phyloP scores from a whole-genome alignment of 2,329 filamentous ascomycete species.

The Allantophomopsis cytisporea region DNA sequence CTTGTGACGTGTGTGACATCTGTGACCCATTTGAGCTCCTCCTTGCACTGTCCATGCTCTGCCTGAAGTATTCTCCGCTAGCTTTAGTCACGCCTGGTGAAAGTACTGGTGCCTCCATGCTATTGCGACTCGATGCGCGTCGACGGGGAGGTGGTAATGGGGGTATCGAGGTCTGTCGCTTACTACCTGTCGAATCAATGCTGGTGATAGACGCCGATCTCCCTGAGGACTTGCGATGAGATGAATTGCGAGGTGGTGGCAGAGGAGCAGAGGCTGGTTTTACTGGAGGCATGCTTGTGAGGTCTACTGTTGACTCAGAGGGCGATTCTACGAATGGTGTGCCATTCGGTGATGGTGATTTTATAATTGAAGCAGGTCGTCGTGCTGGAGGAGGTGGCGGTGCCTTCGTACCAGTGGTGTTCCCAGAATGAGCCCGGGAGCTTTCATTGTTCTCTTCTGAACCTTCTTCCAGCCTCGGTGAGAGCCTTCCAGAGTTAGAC shows the following conservation, averaged over 20 bases:
- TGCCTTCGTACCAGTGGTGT: constrained; percentile 4
- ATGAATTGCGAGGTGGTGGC: constrained; percentile 22
- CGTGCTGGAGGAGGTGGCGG: constrained; percentile 20
- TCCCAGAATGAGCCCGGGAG: constrained; percentile 6
- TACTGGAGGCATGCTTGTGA: neutral
- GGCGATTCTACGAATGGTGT: constrained; percentile 5
- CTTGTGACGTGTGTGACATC: constrained; percentile 3
- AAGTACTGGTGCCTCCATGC: constrained; percentile 11
- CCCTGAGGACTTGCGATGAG: constrained; percentile 1
- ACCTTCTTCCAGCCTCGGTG: constrained; percentile 14
- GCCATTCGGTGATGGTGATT: constrained; percentile 6
- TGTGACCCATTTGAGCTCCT: constrained; percentile 11
- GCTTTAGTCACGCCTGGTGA: constrained; percentile 6
- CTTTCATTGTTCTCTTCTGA: constrained; percentile 2
- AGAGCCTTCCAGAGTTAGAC: constrained; percentile 10
- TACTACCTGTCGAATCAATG: constrained; percentile 8
- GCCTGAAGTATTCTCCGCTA: constrained; percentile 12
- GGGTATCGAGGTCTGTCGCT: constrained; percentile 12
- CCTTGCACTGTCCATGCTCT: constrained; percentile 10
- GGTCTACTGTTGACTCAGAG: constrained; percentile 13
- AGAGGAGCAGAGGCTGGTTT: constrained; percentile 20
- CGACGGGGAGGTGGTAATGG: constrained; percentile 26
- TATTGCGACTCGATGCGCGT: constrained; percentile 22
- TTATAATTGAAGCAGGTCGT: constrained; percentile 11
- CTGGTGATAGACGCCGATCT: constrained; percentile 8